Conservation (phyloP, 495 filamentous ascomycete species). For the Aspergillus hancockii region DNA sequence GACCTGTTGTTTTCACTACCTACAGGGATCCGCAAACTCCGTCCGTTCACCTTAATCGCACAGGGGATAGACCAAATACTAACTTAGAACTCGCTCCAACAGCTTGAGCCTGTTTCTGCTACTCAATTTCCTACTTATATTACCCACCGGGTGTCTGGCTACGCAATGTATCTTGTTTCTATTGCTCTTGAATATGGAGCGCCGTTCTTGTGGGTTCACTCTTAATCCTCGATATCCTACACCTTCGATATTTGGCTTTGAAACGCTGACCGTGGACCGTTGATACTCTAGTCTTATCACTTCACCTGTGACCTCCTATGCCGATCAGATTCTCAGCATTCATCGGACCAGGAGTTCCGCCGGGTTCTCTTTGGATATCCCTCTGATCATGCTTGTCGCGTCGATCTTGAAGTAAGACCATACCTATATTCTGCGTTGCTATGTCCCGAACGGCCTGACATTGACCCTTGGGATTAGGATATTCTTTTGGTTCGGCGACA, state of each 20-base stretch:
- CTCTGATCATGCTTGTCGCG: conserved; percentile 94
- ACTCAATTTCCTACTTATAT: neutral
- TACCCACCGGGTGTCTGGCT: conserved; percentile 6
- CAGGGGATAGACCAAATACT: neutral
- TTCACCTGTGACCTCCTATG: conserved; percentile 84
- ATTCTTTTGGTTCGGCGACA: conserved; percentile 92
- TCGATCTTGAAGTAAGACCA: conserved; percentile 78
- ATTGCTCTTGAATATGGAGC: conserved; percentile 48
- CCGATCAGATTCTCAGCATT: conserved; percentile 90
- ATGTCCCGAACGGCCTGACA: neutral
- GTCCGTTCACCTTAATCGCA: neutral
- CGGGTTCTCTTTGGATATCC: conserved; percentile 90
- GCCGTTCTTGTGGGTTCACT: conserved; percentile 41
- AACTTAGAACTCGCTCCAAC: neutral
- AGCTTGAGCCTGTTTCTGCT: neutral
- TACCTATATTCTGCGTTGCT: neutral
- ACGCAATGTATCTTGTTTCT: conserved; percentile 42
- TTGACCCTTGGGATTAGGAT: conserved; percentile 51
- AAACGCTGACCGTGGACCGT: conserved; percentile 21
- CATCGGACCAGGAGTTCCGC: conserved; percentile 76
- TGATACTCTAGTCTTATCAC: conserved; percentile 59
- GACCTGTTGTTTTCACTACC: neutral
- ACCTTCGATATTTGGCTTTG: neutral
- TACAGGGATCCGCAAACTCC: conserved; percentile 5
- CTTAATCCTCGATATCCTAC: neutral